A percentile compares a stretch with the other conserved stretches of the same genome.
Evolutionary conservation across 495 filamentous ascomycete genomes (phyloP).

Genomic region (Tuber aestivum): DNA sequence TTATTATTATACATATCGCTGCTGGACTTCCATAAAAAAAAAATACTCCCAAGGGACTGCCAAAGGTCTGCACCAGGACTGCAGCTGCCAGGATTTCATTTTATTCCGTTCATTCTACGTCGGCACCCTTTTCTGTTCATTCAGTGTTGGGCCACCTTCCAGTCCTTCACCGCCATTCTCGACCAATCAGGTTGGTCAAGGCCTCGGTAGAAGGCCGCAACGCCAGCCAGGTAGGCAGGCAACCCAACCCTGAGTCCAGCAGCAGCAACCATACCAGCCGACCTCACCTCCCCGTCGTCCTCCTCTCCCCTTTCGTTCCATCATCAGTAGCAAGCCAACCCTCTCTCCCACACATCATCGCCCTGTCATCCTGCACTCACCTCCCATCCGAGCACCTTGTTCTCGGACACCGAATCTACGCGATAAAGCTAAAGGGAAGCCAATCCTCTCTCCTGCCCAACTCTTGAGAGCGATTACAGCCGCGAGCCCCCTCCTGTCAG

Average conservation of each 20-base stretch:
- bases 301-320: constrained; percentile 27
- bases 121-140: constrained; percentile 21
- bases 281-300: constrained; percentile 30
- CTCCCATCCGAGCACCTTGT: neutral
- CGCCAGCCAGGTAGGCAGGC: constrained; percentile 24
- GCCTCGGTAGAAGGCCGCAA: constrained; percentile 24
- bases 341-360: constrained; percentile 17
- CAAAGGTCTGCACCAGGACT: neutral
- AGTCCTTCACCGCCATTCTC: constrained; percentile 32
- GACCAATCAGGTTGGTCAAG: constrained; percentile 32
- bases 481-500: constrained; percentile 30
- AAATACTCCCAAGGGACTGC: constrained; percentile 3
- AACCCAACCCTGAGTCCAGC: constrained; percentile 19
- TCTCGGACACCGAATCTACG: constrained; percentile 7
- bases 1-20: constrained; percentile 8
- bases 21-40: too few relatives aligned
- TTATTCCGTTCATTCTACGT: too few relatives aligned
- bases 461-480: constrained; percentile 7
- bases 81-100: neutral
- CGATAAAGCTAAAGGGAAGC: neutral
- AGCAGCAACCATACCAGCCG: constrained; percentile 23
- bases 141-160: constrained; percentile 29
- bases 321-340: constrained; percentile 23
- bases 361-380: constrained; percentile 17
- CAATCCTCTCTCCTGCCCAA: constrained; percentile 4